Base-by-base conservation (phyloP, 2,329 filamentous ascomycete species). In the Coniochaeta sp. region DNA sequence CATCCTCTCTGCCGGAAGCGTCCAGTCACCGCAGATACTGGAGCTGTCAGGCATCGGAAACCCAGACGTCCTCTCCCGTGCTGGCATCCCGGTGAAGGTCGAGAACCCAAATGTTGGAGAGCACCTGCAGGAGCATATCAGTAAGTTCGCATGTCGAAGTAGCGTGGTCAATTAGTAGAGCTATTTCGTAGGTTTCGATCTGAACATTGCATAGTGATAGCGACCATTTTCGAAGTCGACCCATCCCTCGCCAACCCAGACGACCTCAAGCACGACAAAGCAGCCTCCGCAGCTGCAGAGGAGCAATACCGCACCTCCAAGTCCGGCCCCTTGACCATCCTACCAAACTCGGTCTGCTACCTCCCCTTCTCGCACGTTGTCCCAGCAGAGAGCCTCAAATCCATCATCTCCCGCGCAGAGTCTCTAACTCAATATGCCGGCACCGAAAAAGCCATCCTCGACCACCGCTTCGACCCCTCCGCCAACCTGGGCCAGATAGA, bases 11-110 rank as follows among this genome's bases (percentile, higher is more conserved):
- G 84, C 83, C 0, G 86, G 86, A 0, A 80, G 77, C 30, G 73
- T 82, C 44, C 79, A 80, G 66, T 85, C 81, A 10, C 86, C 79
- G 5, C 83, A 81, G 69, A 73, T 85, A 17, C 77, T 82, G n/a
- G 85, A 88, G 63, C 72, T 87, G 1, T 87, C 83, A 0, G 85
- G 86, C 0, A 77, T 89, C 42, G 86, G 86, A 4, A 73, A 76
- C 54, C 71, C 73, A 3, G 66, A 73, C 0, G 65, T 81, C 8
- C 71, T 83, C 4, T 63, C 72, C 16, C 67, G 69, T 1, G 75
- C 74, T 2, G 74, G 75, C 0, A 74, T 83, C n/a, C 65, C 73
- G 14, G 69, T 74, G 34, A 77, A 75, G 60, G 70, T 82, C 17
- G 67, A 73, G 24, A 77, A 76, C 50, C 69, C 72, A 2, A 74